A percentile compares a stretch with the other conserved stretches of the same genome.
phyloP scores from a whole-genome alignment of 2,329 filamentous ascomycete genomes.

The Corniculantispora saksenae region DNA sequence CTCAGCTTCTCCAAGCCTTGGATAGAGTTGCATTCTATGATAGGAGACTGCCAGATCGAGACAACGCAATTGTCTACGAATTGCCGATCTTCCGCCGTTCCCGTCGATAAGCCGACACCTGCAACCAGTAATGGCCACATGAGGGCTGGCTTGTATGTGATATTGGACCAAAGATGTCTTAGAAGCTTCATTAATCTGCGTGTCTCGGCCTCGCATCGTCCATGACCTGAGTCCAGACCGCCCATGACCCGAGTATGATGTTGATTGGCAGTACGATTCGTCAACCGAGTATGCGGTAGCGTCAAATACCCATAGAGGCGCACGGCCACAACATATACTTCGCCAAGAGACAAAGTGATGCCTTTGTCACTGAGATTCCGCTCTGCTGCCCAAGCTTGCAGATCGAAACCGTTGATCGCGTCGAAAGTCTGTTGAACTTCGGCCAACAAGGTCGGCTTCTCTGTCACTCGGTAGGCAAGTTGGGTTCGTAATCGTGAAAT shows the following conservation, averaged over 20 bases:
- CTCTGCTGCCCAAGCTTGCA: background rate
- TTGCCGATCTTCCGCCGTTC: background rate
- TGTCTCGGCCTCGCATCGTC: background rate
- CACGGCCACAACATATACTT: background rate
- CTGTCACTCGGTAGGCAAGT: background rate
- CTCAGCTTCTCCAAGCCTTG: background rate
- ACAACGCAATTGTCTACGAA: background rate
- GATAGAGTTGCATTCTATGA: background rate
- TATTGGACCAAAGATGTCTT: background rate
- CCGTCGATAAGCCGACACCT: background rate
- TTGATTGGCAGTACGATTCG: too few relatives aligned
- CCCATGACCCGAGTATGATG: too few relatives aligned
- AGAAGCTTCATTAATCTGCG: background rate
- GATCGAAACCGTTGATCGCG: background rate
- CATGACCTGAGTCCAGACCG: background rate
- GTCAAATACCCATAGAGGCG: background rate
- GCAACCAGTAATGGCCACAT: background rate
- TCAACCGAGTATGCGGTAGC: too few relatives aligned
- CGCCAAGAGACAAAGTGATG: background rate
- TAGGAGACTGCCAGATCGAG: background rate
- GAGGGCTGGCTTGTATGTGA: background rate
- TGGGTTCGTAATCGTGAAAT: background rate
- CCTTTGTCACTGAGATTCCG: background rate
- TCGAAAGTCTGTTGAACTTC: background rate
- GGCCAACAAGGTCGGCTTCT: background rate